Evolutionary conservation across 2,329 filamentous ascomycete genomes (phyloP).

Genomic region (Volutella citrinella): DNA sequence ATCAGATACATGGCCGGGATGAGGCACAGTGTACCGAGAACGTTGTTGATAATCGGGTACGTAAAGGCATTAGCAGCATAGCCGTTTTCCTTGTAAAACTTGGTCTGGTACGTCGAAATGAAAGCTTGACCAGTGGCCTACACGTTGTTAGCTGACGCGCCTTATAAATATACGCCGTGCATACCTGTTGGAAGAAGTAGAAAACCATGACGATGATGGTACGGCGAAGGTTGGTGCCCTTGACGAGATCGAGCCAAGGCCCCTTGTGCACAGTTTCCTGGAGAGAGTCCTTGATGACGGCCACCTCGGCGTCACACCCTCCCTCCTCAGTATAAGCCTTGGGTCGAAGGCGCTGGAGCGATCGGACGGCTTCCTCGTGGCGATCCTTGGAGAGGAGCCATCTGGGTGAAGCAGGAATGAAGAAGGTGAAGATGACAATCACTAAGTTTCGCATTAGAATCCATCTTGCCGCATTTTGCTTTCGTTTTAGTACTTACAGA

Average conservation of each 20-base stretch:
- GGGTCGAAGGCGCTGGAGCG: constrained; percentile 1
- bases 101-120: constrained; percentile 18
- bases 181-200: constrained; percentile 12
- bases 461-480: too few species aligned
- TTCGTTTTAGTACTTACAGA: too few species aligned
- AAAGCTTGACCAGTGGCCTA: constrained; percentile 19
- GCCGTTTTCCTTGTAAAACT: constrained; percentile 17
- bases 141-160: too few species aligned
- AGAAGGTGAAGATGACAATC: constrained; percentile 5
- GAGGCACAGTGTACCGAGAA: constrained; percentile 3
- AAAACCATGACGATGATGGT: constrained; percentile 2
- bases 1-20: constrained; percentile 12
- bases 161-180: too few species aligned
- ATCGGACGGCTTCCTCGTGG: constrained; percentile 2
- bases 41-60: constrained; percentile 10
- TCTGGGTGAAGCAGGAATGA: constrained; percentile 8
- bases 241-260: constrained; percentile 5
- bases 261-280: constrained; percentile 7
- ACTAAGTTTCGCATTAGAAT: too few species aligned
- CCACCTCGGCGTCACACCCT: constrained; percentile 4
- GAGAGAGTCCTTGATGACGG: constrained; percentile 5
- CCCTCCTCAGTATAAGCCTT: constrained; percentile 5
- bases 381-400: constrained; percentile 9
- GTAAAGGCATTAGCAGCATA: constrained; percentile 11
- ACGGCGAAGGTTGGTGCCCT: background rate